Conservation (phyloP, 1,284 basidiomycete species). For the Fomitopsis schrenkii region DNA sequence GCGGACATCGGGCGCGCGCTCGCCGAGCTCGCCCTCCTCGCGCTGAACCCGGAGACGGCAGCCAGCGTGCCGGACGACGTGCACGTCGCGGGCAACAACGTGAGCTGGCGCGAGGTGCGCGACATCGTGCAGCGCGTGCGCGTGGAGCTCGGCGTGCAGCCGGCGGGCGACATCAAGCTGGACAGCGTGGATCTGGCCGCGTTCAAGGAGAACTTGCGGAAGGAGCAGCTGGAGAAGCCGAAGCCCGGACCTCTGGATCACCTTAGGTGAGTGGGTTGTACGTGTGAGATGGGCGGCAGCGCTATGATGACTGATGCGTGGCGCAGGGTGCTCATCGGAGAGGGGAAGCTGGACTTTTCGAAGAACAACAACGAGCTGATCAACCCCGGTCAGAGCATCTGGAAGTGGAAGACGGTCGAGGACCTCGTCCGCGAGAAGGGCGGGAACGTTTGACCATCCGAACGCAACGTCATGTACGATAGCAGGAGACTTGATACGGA, state of each 20-base stretch:
- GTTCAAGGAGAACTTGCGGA: conserved; percentile 11
- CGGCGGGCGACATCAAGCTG: conserved; percentile 13
- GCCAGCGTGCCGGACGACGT: conserved; percentile 22
- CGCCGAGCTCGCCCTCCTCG: conserved; percentile 23
- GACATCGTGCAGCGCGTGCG: conserved; percentile 15
- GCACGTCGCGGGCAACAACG: conserved; percentile 17
- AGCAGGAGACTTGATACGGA: too few relatives aligned
- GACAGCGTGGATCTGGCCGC: conserved; percentile 13
- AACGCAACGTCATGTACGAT: background rate
- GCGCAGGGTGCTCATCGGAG: conserved; percentile 21
- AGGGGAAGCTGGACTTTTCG: conserved; percentile 23
- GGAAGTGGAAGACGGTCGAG: conserved; percentile 28
- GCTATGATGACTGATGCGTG: background rate
- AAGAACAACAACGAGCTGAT: conserved; percentile 25
- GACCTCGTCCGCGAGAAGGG: conserved; percentile 13
- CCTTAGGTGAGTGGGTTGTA: conserved; percentile 3
- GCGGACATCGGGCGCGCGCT: conserved; percentile 23
- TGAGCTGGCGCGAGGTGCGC: conserved; percentile 14
- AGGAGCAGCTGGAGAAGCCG: conserved; percentile 8
- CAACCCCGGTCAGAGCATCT: conserved; percentile 22
- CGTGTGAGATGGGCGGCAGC: background rate
- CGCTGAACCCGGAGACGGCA: conserved; percentile 17
- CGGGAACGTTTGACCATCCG: background rate
- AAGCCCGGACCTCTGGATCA: conserved; percentile 3
- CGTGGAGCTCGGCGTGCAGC: conserved; percentile 6